Evolutionary conservation across 1,139 yeast species (phyloP).

Genomic region (Taphrina wiesneri): DNA sequence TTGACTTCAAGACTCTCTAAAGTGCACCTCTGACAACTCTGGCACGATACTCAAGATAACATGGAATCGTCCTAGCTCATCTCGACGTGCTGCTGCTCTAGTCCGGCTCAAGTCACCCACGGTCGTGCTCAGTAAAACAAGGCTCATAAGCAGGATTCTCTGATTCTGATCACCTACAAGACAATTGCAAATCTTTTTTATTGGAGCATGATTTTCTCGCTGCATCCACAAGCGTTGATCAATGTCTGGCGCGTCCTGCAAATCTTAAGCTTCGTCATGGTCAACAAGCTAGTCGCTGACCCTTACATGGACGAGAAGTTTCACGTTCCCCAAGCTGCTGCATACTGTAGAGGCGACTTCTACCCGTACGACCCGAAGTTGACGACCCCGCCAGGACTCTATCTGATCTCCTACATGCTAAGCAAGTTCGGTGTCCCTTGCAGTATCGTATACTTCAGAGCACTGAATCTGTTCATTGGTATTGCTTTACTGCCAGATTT

Average conservation of each 20-base stretch:
- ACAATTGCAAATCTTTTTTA: too few species aligned
- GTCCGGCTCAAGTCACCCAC: too few species aligned
- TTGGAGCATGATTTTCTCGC: neutral
- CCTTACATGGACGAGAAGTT: slow-evolving; percentile 64
- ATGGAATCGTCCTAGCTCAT: too few species aligned
- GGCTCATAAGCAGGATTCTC: too few species aligned
- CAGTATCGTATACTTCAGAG: neutral
- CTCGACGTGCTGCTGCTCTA: too few species aligned
- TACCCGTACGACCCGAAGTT: slow-evolving; percentile 79
- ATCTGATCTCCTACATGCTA: slow-evolving; percentile 42
- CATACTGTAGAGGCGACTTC: slow-evolving; percentile 64
- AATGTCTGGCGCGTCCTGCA: slow-evolving; percentile 24
- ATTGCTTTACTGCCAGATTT: slow-evolving; percentile 46
- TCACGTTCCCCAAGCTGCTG: slow-evolving; percentile 76
- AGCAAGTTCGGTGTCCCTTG: slow-evolving; percentile 15
- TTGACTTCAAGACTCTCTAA: too few species aligned
- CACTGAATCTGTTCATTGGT: slow-evolving; percentile 9
- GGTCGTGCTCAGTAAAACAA: too few species aligned
- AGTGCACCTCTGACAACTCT: too few species aligned
- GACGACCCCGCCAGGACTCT: slow-evolving; percentile 96
- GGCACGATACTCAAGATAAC: too few species aligned
- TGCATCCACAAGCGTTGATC: neutral
- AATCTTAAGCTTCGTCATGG: slow-evolving; percentile 18
- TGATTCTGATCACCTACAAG: neutral
- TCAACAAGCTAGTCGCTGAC: slow-evolving; percentile 41